These are phyloP conservation scores for Chrysanthemum makinoi DNA, from an alignment of 129 eudicot species.

Conservation along the genomic window DNA sequence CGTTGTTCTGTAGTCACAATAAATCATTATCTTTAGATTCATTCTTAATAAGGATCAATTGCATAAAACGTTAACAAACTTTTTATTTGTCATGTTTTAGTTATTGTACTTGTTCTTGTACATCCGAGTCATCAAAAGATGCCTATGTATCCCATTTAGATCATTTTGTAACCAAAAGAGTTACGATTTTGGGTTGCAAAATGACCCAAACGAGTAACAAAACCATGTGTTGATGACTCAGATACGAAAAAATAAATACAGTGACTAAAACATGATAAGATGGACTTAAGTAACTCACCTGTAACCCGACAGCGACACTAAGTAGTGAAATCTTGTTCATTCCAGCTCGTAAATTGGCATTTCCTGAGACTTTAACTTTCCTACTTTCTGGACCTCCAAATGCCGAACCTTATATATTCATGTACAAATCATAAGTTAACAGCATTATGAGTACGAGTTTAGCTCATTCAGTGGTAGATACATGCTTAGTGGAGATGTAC, in stretches of 20 bases:
- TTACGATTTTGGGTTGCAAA: too few relatives aligned
- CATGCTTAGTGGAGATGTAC: slow-evolving; percentile 31
- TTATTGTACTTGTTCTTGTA: too few relatives aligned
- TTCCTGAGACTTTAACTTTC: slow-evolving; percentile 48
- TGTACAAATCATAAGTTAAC: slow-evolving; percentile 13
- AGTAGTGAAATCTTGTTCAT: slow-evolving; percentile 64
- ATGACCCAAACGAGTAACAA: too few relatives aligned
- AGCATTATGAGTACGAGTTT: not conserved
- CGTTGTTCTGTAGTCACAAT: slow-evolving; percentile 55
- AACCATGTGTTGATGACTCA: too few relatives aligned
- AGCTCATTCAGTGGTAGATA: slow-evolving; percentile 3
- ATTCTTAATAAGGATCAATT: too few relatives aligned
- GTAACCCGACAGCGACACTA: slow-evolving; percentile 75
- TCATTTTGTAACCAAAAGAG: too few relatives aligned
- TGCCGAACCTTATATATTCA: slow-evolving; percentile 59
- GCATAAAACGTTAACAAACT: too few relatives aligned
- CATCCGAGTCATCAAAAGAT: too few relatives aligned
- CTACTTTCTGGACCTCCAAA: slow-evolving; percentile 48
- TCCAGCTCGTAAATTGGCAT: slow-evolving; percentile 59
- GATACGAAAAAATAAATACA: too few relatives aligned
- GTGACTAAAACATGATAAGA: not conserved
- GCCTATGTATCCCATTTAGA: too few relatives aligned
- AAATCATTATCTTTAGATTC: slow-evolving; percentile 19
- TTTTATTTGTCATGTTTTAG: too few relatives aligned
- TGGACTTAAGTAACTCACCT: slow-evolving; percentile 46